Percentiles rank a stretch among this genome's conserved stretches.
Evolutionary conservation across 2,329 filamentous ascomycete species (phyloP).

Genomic region (Amesomyces nigricolor): DNA sequence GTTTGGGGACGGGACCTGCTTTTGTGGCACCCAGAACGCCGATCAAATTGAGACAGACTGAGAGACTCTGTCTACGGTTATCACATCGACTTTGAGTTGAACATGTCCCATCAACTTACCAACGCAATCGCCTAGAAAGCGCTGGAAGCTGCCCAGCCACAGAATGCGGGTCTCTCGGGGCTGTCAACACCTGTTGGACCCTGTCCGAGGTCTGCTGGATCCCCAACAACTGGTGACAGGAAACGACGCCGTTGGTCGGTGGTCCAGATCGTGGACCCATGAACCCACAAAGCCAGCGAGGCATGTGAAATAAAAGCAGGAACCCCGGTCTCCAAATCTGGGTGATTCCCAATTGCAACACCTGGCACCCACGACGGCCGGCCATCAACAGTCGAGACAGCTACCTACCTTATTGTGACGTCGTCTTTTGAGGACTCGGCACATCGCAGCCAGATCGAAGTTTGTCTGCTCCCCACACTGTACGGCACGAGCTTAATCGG

Average conservation of each 20-base stretch:
- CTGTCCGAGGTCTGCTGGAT: background rate
- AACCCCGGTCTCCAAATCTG: slow-evolving; percentile 11
- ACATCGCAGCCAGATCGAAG: background rate
- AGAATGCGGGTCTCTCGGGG: background rate
- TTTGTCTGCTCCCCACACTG: background rate
- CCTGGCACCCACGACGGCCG: background rate
- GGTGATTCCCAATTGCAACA: background rate
- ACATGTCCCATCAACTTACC: too few species aligned
- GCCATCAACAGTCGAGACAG: background rate
- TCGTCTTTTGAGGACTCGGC: background rate
- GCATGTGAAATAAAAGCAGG: slow-evolving; percentile 25
- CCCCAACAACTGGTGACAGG: background rate
- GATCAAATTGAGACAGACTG: too few species aligned
- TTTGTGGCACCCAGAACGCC: too few species aligned
- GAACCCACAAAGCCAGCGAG: slow-evolving; percentile 15
- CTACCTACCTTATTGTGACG: slow-evolving; percentile 4
- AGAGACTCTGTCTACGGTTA: too few species aligned
- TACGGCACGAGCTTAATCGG: slow-evolving; percentile 9
- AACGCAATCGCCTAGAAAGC: background rate
- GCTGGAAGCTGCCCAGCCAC: slow-evolving; percentile 5
- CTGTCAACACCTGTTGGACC: background rate
- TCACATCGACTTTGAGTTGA: too few species aligned
- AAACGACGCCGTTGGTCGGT: background rate
- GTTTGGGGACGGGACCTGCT: too few species aligned
- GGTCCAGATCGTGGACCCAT: background rate